Base-by-base conservation (phyloP, 192 early-diverging fungal species). In the Backusella tarrabulga region DNA sequence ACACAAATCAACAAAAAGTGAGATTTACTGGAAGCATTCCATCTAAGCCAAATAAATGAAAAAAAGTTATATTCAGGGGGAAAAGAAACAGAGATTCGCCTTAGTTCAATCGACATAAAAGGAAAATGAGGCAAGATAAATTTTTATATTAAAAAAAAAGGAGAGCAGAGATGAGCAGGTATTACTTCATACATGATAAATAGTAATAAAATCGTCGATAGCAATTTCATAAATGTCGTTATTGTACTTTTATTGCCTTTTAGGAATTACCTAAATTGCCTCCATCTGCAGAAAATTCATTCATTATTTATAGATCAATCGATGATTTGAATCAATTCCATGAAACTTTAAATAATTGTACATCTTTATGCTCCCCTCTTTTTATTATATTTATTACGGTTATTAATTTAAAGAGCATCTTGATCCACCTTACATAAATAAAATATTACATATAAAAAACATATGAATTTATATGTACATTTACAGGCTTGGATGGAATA, bases 51-150 rank as follows among this genome's bases (percentile, higher is more conserved):
- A 29, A 63, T 63, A 63, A 63, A 63, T 63, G 56, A 63, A 63
- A 63, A 29, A 63, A 12, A 63, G 23, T 26, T 63, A 63, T 63
- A 63, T 63, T 63, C 56, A 63, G 56, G 56, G 56, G 54, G 56
- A 1, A 29, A 7, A 50, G 12, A 50, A 50, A 50, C 1, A 50
- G 19, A 50, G 46, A 50, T 50, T n/a, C 11, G 12, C 56, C 11
- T 12, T 60, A 60, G 56, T 60, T 26, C 4, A 29, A 60, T 60
- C 23, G 26, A 23, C 23, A 14, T 60, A 60, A 60, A 60, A 60
- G 23, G 56, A 60, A 60, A 60, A 3, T 23, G 8, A 60, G 11
- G 56, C 46, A 50, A 50, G 46, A 50, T 19, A 50, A 50, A 19
- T 50, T 19, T 50, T 50, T n/a, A 50, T 50, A 50, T 50, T 44